A percentile compares a stretch with the other conserved stretches of the same genome.
These are phyloP conservation scores for Rhizomucor miehei DNA, from an alignment of 371 early-diverging fungal species.

Conservation along the genomic window DNA sequence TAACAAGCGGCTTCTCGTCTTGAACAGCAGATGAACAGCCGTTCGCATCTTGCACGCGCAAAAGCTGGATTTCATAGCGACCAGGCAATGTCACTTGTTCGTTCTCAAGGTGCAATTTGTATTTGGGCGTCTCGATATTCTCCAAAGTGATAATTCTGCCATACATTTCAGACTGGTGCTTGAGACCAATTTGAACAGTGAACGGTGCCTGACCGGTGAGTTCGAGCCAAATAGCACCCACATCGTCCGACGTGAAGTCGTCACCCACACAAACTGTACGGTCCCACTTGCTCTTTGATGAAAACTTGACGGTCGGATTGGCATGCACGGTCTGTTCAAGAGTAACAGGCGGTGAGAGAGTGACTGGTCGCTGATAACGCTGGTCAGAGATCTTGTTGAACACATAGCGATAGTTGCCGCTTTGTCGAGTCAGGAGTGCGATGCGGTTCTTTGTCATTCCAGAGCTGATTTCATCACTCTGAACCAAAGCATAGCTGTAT, in stretches of 20 bases:
- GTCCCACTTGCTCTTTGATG: slow-evolving; percentile 9
- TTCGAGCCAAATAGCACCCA: slow-evolving; percentile 32
- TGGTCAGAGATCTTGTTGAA: slow-evolving; percentile 48
- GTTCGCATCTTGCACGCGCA: slow-evolving; percentile 39
- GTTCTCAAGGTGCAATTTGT: slow-evolving; percentile 25
- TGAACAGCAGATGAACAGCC: slow-evolving; percentile 34
- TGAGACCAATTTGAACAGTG: slow-evolving; percentile 33
- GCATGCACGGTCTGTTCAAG: slow-evolving; percentile 42
- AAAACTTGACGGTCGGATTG: slow-evolving; percentile 39
- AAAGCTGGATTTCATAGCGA: slow-evolving; percentile 30
- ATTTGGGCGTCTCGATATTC: slow-evolving; percentile 26
- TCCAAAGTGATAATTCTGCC: slow-evolving; percentile 25
- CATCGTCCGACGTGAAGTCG: slow-evolving; percentile 22
- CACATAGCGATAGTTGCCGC: slow-evolving; percentile 40
- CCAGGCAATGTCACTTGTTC: slow-evolving; percentile 33
- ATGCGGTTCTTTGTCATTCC: slow-evolving; percentile 31
- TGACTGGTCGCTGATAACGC: slow-evolving; percentile 33
- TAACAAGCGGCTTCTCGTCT: slow-evolving; percentile 10
- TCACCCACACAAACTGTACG: slow-evolving; percentile 49
- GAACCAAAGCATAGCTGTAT: slow-evolving; percentile 6
- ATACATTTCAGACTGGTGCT: slow-evolving; percentile 31
- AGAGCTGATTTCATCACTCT: slow-evolving; percentile 33
- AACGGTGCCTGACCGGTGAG: slow-evolving; percentile 49
- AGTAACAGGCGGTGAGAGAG: slow-evolving; percentile 14
- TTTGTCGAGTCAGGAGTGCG: slow-evolving; percentile 29